Conservation (phyloP, 1,284 basidiomycete genomes). For the Tylopilus sp. region DNA sequence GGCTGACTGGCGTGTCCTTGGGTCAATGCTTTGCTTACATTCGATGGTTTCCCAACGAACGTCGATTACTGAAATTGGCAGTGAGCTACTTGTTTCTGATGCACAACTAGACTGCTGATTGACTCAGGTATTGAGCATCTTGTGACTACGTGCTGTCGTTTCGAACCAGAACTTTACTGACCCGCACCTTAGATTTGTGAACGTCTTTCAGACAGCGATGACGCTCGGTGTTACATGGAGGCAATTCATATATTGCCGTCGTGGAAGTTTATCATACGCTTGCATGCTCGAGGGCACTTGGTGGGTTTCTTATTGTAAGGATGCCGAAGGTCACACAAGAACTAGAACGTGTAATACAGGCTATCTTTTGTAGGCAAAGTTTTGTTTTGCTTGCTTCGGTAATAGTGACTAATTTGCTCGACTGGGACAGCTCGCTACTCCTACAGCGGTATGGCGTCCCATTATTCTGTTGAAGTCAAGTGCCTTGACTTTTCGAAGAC, state of each 20-base stretch:
- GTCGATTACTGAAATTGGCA: too few relatives aligned
- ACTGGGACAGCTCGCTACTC: background rate
- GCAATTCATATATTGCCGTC: conserved; percentile 9
- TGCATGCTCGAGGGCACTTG: background rate
- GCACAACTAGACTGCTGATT: too few relatives aligned
- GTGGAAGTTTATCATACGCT: background rate
- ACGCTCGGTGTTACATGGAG: background rate
- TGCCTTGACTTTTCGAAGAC: background rate
- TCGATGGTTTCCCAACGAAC: too few relatives aligned
- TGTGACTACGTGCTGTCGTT: background rate
- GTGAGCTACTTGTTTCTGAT: too few relatives aligned
- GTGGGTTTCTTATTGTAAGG: background rate
- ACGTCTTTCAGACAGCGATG: background rate
- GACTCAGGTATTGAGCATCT: conserved; percentile 1
- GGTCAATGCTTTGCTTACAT: too few relatives aligned
- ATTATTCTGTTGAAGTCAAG: background rate
- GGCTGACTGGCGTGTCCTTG: too few relatives aligned
- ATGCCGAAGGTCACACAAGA: background rate
- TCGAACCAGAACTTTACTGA: background rate
- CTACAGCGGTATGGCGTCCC: background rate
- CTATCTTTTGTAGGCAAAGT: background rate
- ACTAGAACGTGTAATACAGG: background rate
- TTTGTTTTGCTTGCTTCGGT: background rate
- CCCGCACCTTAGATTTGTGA: background rate
- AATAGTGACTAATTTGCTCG: background rate